Conservation (phyloP, 208 protist species). For the Wallacemonas sp. region DNA sequence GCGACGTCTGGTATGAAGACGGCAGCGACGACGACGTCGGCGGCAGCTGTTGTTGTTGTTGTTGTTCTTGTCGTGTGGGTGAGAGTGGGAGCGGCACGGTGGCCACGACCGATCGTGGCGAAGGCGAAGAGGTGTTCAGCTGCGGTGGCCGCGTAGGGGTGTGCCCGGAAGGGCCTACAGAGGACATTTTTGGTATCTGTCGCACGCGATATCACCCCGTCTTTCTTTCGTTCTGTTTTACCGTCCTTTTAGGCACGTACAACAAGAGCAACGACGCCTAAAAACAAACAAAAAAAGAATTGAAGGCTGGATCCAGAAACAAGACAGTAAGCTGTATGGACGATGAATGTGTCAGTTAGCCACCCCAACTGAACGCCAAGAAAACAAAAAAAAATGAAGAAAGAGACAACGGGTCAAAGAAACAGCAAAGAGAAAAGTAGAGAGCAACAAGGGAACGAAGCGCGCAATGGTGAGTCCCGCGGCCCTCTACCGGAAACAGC, state of each 20-base stretch:
- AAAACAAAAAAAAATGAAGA: constrained; percentile 2
- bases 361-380: constrained; percentile 11
- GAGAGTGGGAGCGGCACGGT: constrained; percentile 14
- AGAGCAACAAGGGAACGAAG: constrained; percentile 7
- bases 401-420: neutral
- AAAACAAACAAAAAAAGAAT: too few relatives aligned
- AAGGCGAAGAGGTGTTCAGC: constrained; percentile 5
- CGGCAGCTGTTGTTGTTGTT: constrained; percentile 1
- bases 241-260: too few relatives aligned
- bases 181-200: too few relatives aligned
- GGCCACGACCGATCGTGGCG: constrained; percentile 12
- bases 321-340: too few relatives aligned
- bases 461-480: neutral
- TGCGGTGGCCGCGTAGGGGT: constrained; percentile 17
- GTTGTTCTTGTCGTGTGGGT: neutral
- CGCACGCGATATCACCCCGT: too few relatives aligned
- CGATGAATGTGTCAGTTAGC: too few relatives aligned
- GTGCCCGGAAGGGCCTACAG: neutral
- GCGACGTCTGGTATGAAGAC: too few relatives aligned
- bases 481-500: too few relatives aligned
- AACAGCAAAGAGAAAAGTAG: constrained; percentile 3
- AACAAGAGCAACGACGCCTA: too few relatives aligned
- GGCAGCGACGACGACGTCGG: too few relatives aligned
- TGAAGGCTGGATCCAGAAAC: too few relatives aligned
- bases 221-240: too few relatives aligned